These are phyloP conservation scores for Gardenia jasminoides DNA, from an alignment of 257 asterid species.

Conservation along the genomic window DNA sequence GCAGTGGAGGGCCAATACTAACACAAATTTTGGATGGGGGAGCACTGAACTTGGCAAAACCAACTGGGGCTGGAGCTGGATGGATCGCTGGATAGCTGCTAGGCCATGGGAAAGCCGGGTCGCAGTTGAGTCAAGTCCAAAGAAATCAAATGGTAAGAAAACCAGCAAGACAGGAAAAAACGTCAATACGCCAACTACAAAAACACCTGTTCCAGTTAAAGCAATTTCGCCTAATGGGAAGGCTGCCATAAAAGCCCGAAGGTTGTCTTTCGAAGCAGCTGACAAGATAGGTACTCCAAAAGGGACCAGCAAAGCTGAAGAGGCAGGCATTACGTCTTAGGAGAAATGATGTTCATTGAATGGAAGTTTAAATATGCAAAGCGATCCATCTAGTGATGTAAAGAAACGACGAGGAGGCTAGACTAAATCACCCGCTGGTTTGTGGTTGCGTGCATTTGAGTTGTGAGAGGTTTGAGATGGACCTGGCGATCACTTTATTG, in stretches of 20 bases:
- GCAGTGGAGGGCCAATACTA: constrained; percentile 88
- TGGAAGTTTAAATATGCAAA: background rate
- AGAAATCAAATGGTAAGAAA: constrained; percentile 34
- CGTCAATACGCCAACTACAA: constrained; percentile 39
- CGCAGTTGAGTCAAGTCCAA: constrained; percentile 47
- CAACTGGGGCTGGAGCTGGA: constrained; percentile 99
- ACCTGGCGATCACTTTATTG: constrained; percentile 6
- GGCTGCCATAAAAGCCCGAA: constrained; percentile 43
- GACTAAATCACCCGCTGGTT: background rate
- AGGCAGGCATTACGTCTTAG: constrained; percentile 13
- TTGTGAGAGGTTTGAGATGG: background rate
- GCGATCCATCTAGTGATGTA: background rate
- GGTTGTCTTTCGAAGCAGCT: constrained; percentile 43
- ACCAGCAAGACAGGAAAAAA: constrained; percentile 39
- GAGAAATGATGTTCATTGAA: background rate
- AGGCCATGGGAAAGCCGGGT: constrained; percentile 95
- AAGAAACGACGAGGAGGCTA: background rate
- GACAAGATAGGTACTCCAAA: constrained; percentile 38
- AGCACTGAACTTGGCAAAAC: constrained; percentile 55
- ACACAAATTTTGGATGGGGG: constrained; percentile 47
- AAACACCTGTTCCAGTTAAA: constrained; percentile 40
- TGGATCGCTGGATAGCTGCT: constrained; percentile 93
- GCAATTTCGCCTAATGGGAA: constrained; percentile 55
- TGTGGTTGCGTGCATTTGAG: constrained; percentile 11
- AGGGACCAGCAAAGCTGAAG: constrained; percentile 35